A percentile compares a stretch with the other conserved stretches of the same genome.
Conservation (phyloP, 805 yeast genomes). For the Debaryomyces castellii region DNA sequence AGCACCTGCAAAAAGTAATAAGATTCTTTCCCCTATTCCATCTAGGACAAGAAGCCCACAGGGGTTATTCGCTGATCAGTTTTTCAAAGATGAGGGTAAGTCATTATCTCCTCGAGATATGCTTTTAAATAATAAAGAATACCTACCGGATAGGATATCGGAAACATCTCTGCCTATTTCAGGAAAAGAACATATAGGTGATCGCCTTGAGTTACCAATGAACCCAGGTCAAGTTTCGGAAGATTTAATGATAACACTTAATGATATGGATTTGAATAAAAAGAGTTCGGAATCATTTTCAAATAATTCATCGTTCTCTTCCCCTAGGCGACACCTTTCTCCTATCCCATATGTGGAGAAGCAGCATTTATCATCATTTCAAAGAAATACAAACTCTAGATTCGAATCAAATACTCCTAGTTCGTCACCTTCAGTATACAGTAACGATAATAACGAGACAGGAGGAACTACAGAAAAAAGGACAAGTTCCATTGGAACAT, state of each 20-base stretch:
- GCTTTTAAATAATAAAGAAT: slow-evolving; percentile 14
- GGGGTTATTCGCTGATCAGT: slow-evolving; percentile 11
- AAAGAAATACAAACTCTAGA: slow-evolving; percentile 42
- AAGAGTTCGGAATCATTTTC: slow-evolving; percentile 17
- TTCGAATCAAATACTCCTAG: slow-evolving; percentile 41
- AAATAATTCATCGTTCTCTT: slow-evolving; percentile 32
- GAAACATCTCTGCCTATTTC: slow-evolving; percentile 8
- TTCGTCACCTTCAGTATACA: slow-evolving; percentile 31
- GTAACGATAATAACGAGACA: slow-evolving; percentile 8
- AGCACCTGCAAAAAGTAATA: slow-evolving; percentile 3
- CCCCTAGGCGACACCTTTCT: slow-evolving; percentile 60
- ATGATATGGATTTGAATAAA: slow-evolving; percentile 27
- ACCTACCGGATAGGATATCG: slow-evolving; percentile 8
- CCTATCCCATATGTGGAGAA: slow-evolving; percentile 46
- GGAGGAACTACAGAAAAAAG: slow-evolving; percentile 12
- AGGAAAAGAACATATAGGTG: not conserved
- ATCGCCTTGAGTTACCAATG: not conserved
- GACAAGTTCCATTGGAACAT: slow-evolving; percentile 18
- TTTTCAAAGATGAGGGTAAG: slow-evolving; percentile 13
- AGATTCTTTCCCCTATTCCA: slow-evolving; percentile 35
- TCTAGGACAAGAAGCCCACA: slow-evolving; percentile 30
- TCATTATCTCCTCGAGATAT: slow-evolving; percentile 49
- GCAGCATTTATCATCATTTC: slow-evolving; percentile 62
- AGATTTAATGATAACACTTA: slow-evolving; percentile 24
- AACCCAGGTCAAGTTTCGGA: slow-evolving; percentile 8